Evolutionary conservation across 768 basidiomycete species (phyloP), one percentile per base, ranked within the genome.

Genomic region (Pisolithus microcarpus): DNA sequence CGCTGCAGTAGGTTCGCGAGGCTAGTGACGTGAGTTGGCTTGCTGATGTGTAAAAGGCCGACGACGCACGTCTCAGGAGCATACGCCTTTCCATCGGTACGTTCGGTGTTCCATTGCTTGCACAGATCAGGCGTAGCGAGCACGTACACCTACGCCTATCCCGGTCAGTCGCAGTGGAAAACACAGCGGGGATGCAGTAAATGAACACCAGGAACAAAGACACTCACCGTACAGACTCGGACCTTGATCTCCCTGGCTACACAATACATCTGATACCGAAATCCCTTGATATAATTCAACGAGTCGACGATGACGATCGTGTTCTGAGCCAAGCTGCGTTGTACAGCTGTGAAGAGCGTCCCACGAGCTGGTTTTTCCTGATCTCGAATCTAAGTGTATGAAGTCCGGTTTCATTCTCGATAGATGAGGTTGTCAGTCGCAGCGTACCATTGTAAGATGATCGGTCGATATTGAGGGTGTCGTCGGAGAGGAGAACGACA

Each of bases 251-350:
- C 96, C 47, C 92, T 74, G 5, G 93, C 94, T 1, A 91, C 90
- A 62, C 95, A 97, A 64, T 97, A 96, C 72, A 99, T 84, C 66
- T 99, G 96, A 68, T 99, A 99, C 28, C 96, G 83, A 64, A 92
- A 96, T 10, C 95, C 95, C 65, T 99, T 98, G 76, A 98, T 98
- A 69, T 99, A 97, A 63, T 98, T 98, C 58, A 88, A 77, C 13
- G 85, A 81, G 62, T 99, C 96, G 54, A 93, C 77, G 57, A 99
- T 87, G 52, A 96, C 76, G 59, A 97, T 81, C 0, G 81, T 87
- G 59, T 89, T 82, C 34, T 69, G 65, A 21, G 77, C 75, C 56
- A 99, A 75, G 31, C 79, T 75, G 11, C 96, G 76, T 58, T 86
- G 90, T 46, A 93, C 73, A 1, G 89, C 81, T 1, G 92, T 82